Base-by-base conservation (phyloP, 2,329 filamentous ascomycete genomes). In the Trichoderma sp. region DNA sequence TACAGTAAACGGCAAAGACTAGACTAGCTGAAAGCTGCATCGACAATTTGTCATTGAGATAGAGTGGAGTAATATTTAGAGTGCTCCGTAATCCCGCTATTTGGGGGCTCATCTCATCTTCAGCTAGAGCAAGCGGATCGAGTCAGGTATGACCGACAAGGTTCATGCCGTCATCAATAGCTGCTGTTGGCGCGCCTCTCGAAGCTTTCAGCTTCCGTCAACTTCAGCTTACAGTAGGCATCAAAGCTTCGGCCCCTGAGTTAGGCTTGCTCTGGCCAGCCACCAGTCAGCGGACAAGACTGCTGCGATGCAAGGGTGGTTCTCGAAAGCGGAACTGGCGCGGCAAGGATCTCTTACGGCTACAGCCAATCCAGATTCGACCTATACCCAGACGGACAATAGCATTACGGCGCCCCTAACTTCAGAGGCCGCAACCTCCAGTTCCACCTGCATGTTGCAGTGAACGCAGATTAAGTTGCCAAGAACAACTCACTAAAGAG, bases 101-200 rank as follows among this genome's bases (percentile, higher is more conserved):
- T 57, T 57, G 24, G 62, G 35, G 27, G 24, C 37, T 27, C 53
- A 47, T 66, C 35, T 57, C 37, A 21, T 66, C 62, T 57, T 66
- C 62, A 57, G 62, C 62, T 57, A 57, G 53, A 58, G 33, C 52
- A 27, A n/a, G 52, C 27, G 37, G 13, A 43, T 47, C 52, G 53
- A 66, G 35, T 66, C 53, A 66, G 62, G 62, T 58, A 57, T 66
- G 29, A 66, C 62, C 37, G 47, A 57, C 27, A 57, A 47, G 37
- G 59, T 27, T 14, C 56, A 24, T 47, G 27, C 37, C 33, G 27
- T 35, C 59, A 62, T 52, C 29, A 35, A 62, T 24, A 47, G 57
- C 57, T 24, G 57, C 57, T 24, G 57, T 43, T 43, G 27, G 11
- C 6, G 31, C 19, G 10, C 61, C 19, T 16, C 33, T 64, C 29